Evolutionary conservation across 108 stramenopile species (phyloP).

Genomic region (Conticribra weissflogii): DNA sequence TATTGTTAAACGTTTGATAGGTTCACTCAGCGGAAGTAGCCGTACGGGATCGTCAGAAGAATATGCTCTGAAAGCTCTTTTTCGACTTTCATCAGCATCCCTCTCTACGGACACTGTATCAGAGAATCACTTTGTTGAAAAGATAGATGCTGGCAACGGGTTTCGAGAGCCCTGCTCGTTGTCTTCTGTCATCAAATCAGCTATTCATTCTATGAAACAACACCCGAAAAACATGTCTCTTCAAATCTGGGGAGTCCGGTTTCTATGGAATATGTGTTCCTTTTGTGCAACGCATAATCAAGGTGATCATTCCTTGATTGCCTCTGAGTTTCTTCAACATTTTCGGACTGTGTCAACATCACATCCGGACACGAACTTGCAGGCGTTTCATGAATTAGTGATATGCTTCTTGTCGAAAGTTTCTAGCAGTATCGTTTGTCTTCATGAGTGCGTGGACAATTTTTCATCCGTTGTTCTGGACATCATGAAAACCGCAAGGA

Average conservation of each 20-base stretch:
- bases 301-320: slow-evolving; percentile 4
- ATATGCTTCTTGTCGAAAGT: slow-evolving; percentile 35
- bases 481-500: slow-evolving; percentile 9
- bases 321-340: slow-evolving; percentile 5
- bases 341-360: neutral
- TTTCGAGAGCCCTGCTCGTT: too few species aligned
- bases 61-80: slow-evolving; percentile 33
- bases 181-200: slow-evolving; percentile 15
- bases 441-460: neutral
- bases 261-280: slow-evolving; percentile 28
- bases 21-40: slow-evolving; percentile 10
- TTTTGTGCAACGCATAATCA: slow-evolving; percentile 2
- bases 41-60: slow-evolving; percentile 12
- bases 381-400: slow-evolving; percentile 16
- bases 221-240: slow-evolving; percentile 10
- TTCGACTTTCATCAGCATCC: slow-evolving; percentile 30
- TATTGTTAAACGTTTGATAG: slow-evolving; percentile 34
- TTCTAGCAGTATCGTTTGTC: slow-evolving; percentile 5
- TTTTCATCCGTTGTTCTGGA: slow-evolving; percentile 6
- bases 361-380: neutral
- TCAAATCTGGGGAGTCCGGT: slow-evolving; percentile 21
- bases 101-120: slow-evolving; percentile 11
- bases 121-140: too few species aligned
- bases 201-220: slow-evolving; percentile 16
- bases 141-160: neutral